A percentile compares a stretch with the other conserved stretches of the same genome.
Conservation (phyloP, 78 protist species). For the Speleostelium caveatum region DNA sequence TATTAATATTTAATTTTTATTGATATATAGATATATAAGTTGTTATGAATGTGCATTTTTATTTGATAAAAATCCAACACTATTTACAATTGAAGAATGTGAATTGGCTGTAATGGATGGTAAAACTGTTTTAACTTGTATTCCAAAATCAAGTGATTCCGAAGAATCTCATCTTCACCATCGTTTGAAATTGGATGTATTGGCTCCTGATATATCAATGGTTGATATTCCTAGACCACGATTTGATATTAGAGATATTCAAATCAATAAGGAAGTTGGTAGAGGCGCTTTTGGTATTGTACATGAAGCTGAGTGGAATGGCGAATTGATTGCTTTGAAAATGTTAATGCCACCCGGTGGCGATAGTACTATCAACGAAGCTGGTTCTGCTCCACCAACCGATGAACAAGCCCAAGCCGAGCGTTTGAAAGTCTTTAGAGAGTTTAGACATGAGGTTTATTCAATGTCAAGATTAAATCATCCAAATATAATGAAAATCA, state of each 20-base stretch:
- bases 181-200: constrained; percentile 41
- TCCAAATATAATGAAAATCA: constrained; percentile 72
- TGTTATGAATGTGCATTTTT: constrained; percentile 69
- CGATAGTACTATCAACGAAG: not conserved
- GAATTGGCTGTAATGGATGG: constrained; percentile 77
- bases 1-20: constrained; percentile 11
- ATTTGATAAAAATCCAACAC: constrained; percentile 55
- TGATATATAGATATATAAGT: constrained; percentile 34
- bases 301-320: constrained; percentile 70
- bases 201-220: constrained; percentile 83
- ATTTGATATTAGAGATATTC: constrained; percentile 53
- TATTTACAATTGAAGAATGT: constrained; percentile 76
- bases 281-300: constrained; percentile 85
- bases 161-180: constrained; percentile 26
- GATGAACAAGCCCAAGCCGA: constrained; percentile 19
- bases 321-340: constrained; percentile 71
- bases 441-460: constrained; percentile 78
- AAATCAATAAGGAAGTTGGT: constrained; percentile 70
- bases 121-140: constrained; percentile 62
- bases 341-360: constrained; percentile 42
- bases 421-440: constrained; percentile 69
- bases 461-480: constrained; percentile 67
- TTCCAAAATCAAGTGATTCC: not conserved
- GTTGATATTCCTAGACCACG: constrained; percentile 74
- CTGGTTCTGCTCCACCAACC: not conserved